Conservation (phyloP, 148 eudicot genomes). For the Vaccinium vitisidaea region DNA sequence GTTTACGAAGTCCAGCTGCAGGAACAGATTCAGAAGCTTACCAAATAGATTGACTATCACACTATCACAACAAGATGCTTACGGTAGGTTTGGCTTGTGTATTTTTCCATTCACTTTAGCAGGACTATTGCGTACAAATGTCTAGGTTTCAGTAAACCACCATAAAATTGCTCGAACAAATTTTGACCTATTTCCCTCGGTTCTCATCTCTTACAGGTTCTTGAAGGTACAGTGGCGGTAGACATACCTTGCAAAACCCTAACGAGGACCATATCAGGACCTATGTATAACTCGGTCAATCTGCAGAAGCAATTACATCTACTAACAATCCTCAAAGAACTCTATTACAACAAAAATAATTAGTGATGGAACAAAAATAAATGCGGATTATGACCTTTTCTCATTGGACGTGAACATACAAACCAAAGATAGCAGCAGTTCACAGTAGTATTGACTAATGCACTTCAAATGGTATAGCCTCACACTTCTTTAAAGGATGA, state of each 20-base stretch:
- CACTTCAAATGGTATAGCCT: not conserved
- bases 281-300: not conserved
- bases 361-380: not conserved
- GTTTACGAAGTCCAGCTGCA: constrained; percentile 4
- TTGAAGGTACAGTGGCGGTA: not conserved
- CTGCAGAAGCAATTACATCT: not conserved
- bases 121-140: not conserved
- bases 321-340: constrained; percentile 4
- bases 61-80: not conserved
- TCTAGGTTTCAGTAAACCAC: not conserved
- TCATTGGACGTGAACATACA: not conserved
- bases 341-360: not conserved
- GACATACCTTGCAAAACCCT: not conserved
- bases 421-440: not conserved
- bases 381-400: not conserved
- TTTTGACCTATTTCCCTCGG: not conserved
- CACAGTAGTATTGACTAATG: not conserved
- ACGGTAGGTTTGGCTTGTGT: not conserved
- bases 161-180: not conserved
- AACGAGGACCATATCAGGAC: constrained; percentile 1
- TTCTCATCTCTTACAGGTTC: constrained; percentile 5
- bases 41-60: not conserved
- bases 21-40: constrained; percentile 8
- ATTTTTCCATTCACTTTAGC: not conserved
- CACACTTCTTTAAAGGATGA: not conserved